These are phyloP conservation scores for Coccinonectria pachysandricola DNA, from an alignment of 2,329 filamentous ascomycete species.

Conservation along the genomic window DNA sequence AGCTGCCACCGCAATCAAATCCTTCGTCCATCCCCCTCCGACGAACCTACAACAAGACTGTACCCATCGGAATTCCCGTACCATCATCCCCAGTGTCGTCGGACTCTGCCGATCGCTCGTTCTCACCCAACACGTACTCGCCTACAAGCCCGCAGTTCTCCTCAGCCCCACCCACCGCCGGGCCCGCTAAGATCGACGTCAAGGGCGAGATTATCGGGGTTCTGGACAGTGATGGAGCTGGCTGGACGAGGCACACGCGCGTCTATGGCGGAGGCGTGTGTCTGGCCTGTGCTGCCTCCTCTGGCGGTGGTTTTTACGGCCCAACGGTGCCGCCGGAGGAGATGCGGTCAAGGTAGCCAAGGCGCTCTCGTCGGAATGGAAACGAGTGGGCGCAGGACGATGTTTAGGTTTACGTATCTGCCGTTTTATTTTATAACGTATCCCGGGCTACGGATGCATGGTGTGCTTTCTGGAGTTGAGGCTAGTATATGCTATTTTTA, in stretches of 20 bases:
- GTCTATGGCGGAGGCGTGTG: constrained; percentile 50
- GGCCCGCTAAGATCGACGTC: constrained; percentile 28
- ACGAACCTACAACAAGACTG: constrained; percentile 33
- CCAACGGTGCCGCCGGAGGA: constrained; percentile 43
- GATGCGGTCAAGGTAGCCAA: constrained; percentile 32
- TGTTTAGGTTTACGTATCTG: too few species aligned
- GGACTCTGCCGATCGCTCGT: constrained; percentile 21
- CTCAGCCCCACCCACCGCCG: constrained; percentile 30
- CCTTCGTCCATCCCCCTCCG: constrained; percentile 26
- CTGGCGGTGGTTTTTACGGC: constrained; percentile 38
- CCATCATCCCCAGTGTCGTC: constrained; percentile 13
- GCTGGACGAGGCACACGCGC: constrained; percentile 48
- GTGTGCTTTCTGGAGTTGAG: too few species aligned
- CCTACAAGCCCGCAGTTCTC: constrained; percentile 37
- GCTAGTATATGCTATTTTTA: too few species aligned
- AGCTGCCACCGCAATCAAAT: constrained; percentile 17
- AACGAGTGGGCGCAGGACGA: too few species aligned
- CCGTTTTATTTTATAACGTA: too few species aligned
- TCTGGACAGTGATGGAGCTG: constrained; percentile 35
- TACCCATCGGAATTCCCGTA: constrained; percentile 26
- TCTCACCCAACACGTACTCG: constrained; percentile 40
- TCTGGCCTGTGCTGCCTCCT: constrained; percentile 42
- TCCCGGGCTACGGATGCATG: too few species aligned
- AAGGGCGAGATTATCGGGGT: constrained; percentile 42
- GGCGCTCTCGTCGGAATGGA: too few species aligned